These are phyloP conservation scores for Heliamphora pulchella DNA, from an alignment of 179 eudicot species.

Conservation along the genomic window DNA sequence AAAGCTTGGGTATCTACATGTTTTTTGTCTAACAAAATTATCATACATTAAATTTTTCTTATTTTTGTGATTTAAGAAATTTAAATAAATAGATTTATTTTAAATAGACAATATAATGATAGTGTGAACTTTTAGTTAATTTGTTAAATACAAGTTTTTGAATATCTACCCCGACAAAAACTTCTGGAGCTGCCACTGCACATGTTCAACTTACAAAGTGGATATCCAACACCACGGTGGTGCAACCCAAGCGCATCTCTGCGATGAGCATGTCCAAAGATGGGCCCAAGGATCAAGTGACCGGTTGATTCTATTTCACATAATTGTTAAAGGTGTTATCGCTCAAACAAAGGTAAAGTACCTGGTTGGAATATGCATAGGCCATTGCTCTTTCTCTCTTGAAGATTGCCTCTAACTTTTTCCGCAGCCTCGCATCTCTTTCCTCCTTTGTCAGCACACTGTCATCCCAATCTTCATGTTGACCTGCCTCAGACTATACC, in stretches of 20 bases:
- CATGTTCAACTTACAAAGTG: neutral
- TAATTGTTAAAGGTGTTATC: neutral
- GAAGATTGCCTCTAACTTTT: slow-evolving; percentile 67
- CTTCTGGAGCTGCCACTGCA: too few relatives aligned
- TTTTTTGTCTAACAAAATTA: too few relatives aligned
- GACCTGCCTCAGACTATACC: slow-evolving; percentile 39
- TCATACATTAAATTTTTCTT: too few relatives aligned
- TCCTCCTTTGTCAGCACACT: slow-evolving; percentile 78
- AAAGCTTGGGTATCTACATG: too few relatives aligned
- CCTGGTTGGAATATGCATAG: slow-evolving; percentile 91
- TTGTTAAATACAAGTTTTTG: too few relatives aligned
- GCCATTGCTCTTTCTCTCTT: slow-evolving; percentile 91
- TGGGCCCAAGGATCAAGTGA: neutral
- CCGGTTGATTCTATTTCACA: neutral
- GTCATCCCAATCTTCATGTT: slow-evolving; percentile 71
- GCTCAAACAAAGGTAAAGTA: slow-evolving; percentile 17
- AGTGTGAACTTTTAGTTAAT: too few relatives aligned
- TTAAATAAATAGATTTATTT: too few relatives aligned
- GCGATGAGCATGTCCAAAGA: neutral
- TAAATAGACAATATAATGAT: too few relatives aligned
- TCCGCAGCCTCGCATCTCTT: slow-evolving; percentile 57
- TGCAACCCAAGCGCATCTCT: neutral
- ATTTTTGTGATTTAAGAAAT: too few relatives aligned
- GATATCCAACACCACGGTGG: neutral
- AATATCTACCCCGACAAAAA: too few relatives aligned